Conservation (phyloP, 2,329 filamentous ascomycete genomes). For the Neocucurbitaria cava region DNA sequence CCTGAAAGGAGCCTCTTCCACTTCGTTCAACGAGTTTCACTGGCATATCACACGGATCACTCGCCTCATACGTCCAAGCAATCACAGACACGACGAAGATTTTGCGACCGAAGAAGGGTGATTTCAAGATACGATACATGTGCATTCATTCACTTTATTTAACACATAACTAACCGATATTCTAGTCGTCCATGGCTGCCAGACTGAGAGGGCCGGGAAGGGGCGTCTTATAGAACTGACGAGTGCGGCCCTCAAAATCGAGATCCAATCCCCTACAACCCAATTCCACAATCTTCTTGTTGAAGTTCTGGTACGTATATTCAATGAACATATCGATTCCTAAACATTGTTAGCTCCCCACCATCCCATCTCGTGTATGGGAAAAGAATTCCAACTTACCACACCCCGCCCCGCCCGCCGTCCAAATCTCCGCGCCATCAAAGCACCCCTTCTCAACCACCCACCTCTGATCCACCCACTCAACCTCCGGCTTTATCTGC, state of each 20-base stretch:
- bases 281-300: constrained; percentile 22
- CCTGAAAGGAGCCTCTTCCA: not conserved
- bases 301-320: constrained; percentile 27
- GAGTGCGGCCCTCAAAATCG: constrained; percentile 21
- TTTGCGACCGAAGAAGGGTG: not conserved
- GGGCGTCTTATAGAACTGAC: constrained; percentile 17
- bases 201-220: constrained; percentile 4
- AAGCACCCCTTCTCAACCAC: constrained; percentile 40
- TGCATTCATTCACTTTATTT: not conserved
- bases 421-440: constrained; percentile 50
- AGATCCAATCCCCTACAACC: constrained; percentile 27
- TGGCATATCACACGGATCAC: too few relatives aligned
- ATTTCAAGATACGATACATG: not conserved
- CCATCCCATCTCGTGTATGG: not conserved
- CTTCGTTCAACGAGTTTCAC: not conserved
- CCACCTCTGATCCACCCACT: constrained; percentile 52
- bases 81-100: not conserved
- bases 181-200: not conserved
- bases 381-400: constrained; percentile 28
- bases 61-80: not conserved
- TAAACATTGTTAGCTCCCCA: constrained; percentile 10
- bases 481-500: constrained; percentile 39
- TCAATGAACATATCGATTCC: constrained; percentile 36
- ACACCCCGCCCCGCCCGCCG: constrained; percentile 47
- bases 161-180: not conserved